These are phyloP conservation scores for Oxytropis ochrocephala DNA, from an alignment of 306 rosid species.

Conservation along the genomic window DNA sequence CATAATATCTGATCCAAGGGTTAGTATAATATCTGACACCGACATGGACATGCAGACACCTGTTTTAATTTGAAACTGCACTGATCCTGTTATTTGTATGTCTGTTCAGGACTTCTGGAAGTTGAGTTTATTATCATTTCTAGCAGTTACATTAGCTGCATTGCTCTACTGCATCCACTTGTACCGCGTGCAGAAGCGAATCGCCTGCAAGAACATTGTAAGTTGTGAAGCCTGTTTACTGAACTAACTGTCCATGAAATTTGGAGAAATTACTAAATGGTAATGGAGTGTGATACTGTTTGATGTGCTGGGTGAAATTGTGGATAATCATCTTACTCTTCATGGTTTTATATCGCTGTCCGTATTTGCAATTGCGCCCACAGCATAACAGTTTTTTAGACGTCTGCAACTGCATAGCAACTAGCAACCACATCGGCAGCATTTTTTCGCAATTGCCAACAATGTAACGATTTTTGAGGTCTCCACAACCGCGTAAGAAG, in stretches of 20 bases:
- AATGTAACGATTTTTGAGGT: no score
- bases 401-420: no score
- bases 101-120: constrained; percentile 70
- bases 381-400: no score
- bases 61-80: no score
- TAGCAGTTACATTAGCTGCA: constrained; percentile 55
- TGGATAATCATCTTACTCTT: not conserved
- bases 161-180: constrained; percentile 55
- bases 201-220: not conserved
- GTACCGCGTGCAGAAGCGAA: constrained; percentile 40
- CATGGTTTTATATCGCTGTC: no score
- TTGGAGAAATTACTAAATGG: not conserved
- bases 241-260: not conserved
- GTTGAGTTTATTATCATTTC: constrained; percentile 53
- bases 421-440: no score
- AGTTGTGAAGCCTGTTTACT: not conserved
- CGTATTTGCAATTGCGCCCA: no score
- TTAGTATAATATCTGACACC: no score
- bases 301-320: not conserved
- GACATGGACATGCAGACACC: no score
- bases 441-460: no score
- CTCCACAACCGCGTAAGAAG: no score
- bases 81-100: not conserved
- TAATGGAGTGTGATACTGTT: not conserved
- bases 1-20: constrained; percentile 71